Percentiles rank a stretch among this genome's conserved stretches.
phyloP scores from a whole-genome alignment of 2,329 filamentous ascomycete genomes.

The Passalora sequoiae region DNA sequence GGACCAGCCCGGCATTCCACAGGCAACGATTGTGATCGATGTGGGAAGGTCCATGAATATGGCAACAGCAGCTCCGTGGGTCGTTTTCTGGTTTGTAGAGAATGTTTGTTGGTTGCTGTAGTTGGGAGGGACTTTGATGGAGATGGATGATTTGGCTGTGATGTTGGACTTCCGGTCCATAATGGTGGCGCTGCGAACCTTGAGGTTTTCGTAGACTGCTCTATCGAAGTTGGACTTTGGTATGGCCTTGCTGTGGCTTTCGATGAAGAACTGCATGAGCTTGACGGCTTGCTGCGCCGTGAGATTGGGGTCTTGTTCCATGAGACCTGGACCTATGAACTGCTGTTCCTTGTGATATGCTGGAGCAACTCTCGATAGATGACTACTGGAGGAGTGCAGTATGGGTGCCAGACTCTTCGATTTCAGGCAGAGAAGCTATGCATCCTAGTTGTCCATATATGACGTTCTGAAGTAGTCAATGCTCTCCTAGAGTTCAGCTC shows the following conservation, averaged over 20 bases:
- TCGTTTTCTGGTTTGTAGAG: slow-evolving; percentile 9
- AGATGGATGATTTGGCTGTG: slow-evolving; percentile 13
- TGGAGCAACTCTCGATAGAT: no score
- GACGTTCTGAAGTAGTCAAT: no score
- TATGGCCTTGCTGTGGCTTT: slow-evolving; percentile 9
- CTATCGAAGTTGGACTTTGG: slow-evolving; percentile 17
- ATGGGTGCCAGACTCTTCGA: no score
- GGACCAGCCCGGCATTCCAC: slow-evolving; percentile 31
- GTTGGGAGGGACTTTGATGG: slow-evolving; percentile 14
- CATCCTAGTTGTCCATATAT: no score
- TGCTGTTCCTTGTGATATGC: no score
- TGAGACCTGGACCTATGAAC: no score
- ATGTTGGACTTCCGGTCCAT: slow-evolving; percentile 1
- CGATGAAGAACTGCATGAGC: slow-evolving; percentile 10
- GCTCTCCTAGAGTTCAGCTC: no score
- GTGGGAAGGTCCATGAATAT: slow-evolving; percentile 53
- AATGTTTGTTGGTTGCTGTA: slow-evolving; percentile 17
- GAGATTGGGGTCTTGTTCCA: slow-evolving; percentile 4
- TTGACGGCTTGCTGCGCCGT: slow-evolving; percentile 6
- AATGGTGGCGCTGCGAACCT: slow-evolving; percentile 7
- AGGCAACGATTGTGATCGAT: slow-evolving; percentile 29
- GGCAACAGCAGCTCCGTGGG: slow-evolving; percentile 43
- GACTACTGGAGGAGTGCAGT: no score
- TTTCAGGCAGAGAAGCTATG: no score
- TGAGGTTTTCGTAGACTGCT: slow-evolving; percentile 9